A percentile compares a stretch with the other conserved stretches of the same genome.
These are phyloP conservation scores for Colletotrichum eremochloae DNA, from an alignment of 2,329 filamentous ascomycete species.

Conservation along the genomic window DNA sequence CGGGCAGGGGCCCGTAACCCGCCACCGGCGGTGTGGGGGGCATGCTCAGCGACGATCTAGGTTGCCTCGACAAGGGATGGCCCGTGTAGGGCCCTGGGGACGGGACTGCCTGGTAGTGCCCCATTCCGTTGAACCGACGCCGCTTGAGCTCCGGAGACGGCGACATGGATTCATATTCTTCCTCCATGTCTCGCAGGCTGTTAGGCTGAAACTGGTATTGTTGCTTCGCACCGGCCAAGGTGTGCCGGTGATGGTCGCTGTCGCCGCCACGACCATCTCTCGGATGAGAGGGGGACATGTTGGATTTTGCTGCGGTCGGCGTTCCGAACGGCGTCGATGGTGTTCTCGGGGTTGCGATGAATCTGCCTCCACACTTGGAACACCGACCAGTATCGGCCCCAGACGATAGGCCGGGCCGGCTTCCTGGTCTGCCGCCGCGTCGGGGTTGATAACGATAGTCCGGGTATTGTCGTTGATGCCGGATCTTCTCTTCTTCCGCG, in stretches of 20 bases:
- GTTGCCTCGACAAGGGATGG: slow-evolving; percentile 33
- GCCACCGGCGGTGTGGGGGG: slow-evolving; percentile 45
- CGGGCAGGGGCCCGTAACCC: slow-evolving; percentile 48
- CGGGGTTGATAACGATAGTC: slow-evolving; percentile 95
- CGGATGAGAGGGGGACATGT: slow-evolving; percentile 39
- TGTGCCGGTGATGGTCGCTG: slow-evolving; percentile 36
- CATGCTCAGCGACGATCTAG: slow-evolving; percentile 43
- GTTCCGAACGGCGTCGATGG: slow-evolving; percentile 63
- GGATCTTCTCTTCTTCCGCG: slow-evolving; percentile 92
- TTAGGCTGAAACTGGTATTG: slow-evolving; percentile 34
- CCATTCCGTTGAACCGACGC: slow-evolving; percentile 67
- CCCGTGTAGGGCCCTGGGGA: slow-evolving; percentile 35
- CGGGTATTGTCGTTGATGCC: slow-evolving; percentile 90
- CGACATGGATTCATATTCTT: slow-evolving; percentile 57
- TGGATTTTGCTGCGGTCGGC: slow-evolving; percentile 50
- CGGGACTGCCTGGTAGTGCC: slow-evolving; percentile 49
- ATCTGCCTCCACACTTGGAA: slow-evolving; percentile 78
- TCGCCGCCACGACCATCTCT: slow-evolving; percentile 35
- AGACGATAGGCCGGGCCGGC: slow-evolving; percentile 50
- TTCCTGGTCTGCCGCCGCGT: slow-evolving; percentile 63
- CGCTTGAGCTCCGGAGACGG: slow-evolving; percentile 71
- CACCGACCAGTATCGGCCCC: slow-evolving; percentile 71
- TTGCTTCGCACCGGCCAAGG: slow-evolving; percentile 35
- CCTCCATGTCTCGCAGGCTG: slow-evolving; percentile 47
- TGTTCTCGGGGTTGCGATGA: slow-evolving; percentile 72